phyloP scores from a whole-genome alignment of 108 stramenopile species.

The Cylindrotheca fusiformis region DNA sequence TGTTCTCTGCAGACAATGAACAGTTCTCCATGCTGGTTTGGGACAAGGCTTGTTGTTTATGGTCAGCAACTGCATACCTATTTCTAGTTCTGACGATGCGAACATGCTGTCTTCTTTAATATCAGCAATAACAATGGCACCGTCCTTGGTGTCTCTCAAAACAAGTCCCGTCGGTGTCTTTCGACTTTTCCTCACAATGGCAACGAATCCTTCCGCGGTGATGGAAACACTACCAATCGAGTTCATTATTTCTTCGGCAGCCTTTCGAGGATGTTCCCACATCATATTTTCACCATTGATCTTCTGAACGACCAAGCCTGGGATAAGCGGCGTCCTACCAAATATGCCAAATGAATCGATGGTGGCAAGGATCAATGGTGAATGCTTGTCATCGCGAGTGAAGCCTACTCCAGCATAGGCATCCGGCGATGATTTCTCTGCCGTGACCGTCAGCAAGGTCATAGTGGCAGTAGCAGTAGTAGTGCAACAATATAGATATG shows the following conservation, averaged over 20 bases:
- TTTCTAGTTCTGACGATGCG: neutral
- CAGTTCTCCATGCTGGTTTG: neutral
- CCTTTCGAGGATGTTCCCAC: neutral
- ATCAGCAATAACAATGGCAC: neutral
- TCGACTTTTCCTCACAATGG: neutral
- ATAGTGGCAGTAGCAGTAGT: too few relatives aligned
- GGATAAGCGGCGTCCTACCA: neutral
- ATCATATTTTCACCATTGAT: neutral
- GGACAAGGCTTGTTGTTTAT: neutral
- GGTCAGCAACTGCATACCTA: neutral
- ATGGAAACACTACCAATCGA: neutral
- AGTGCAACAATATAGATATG: too few relatives aligned
- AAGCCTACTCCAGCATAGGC: neutral
- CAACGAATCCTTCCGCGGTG: neutral
- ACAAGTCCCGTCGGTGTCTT: neutral
- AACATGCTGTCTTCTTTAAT: neutral
- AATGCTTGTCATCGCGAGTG: neutral
- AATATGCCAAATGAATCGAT: neutral
- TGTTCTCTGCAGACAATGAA: neutral
- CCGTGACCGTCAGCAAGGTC: neutral
- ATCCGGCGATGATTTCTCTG: neutral
- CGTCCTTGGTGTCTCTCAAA: neutral
- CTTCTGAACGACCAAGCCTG: neutral
- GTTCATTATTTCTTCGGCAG: neutral
- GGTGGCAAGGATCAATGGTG: neutral